Percentiles rank a stretch among this genome's conserved stretches.
Evolutionary conservation across 306 rosid species (phyloP).

Genomic region (Oxytropis ochrocephala): DNA sequence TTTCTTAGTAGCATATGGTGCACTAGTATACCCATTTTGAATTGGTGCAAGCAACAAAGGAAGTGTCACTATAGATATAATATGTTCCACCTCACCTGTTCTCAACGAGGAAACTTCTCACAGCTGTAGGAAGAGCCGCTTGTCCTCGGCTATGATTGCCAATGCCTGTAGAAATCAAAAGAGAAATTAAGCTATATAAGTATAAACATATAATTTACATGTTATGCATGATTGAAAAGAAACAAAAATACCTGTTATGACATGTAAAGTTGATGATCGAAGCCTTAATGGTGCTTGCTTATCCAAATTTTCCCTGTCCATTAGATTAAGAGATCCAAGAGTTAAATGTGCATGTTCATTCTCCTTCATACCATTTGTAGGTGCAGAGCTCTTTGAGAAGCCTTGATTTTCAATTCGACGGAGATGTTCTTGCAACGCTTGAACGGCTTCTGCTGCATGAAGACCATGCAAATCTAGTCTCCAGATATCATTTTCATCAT

Average conservation of each 20-base stretch:
- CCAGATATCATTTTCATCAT: slow-evolving; percentile 53
- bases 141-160: slow-evolving; percentile 90
- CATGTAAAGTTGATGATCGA: slow-evolving; percentile 50
- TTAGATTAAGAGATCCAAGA: slow-evolving; percentile 31
- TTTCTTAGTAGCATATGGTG: too few species aligned
- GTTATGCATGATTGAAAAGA: not conserved
- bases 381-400: slow-evolving; percentile 33
- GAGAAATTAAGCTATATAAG: not conserved
- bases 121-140: slow-evolving; percentile 72
- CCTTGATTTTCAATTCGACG: slow-evolving; percentile 46
- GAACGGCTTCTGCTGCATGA: slow-evolving; percentile 80
- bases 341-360: slow-evolving; percentile 27
- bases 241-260: slow-evolving; percentile 65
- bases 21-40: not conserved
- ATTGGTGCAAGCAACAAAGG: not conserved
- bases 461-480: slow-evolving; percentile 87
- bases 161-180: slow-evolving; percentile 38
- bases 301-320: slow-evolving; percentile 25
- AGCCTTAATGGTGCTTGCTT: slow-evolving; percentile 36
- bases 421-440: slow-evolving; percentile 56
- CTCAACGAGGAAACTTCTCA: slow-evolving; percentile 63
- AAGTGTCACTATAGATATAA: not conserved
- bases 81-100: slow-evolving; percentile 58
- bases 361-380: slow-evolving; percentile 31
- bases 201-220: not conserved